These are phyloP conservation scores for Zymoseptoria crescenta DNA, from an alignment of 2,329 filamentous ascomycete species.

Conservation along the genomic window DNA sequence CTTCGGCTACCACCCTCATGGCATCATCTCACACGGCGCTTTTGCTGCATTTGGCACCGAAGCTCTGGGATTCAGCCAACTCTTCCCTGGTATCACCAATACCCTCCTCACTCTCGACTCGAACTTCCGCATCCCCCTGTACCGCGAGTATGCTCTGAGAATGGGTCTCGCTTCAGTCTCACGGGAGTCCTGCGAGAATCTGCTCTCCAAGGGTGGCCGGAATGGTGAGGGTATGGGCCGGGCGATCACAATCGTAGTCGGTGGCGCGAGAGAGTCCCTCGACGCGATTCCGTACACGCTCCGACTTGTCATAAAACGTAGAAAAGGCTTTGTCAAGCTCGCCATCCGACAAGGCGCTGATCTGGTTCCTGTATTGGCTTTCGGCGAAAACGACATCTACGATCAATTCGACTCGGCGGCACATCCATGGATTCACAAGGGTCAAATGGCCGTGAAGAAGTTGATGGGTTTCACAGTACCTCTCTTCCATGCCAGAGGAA, in stretches of 20 bases:
- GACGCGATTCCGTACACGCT: conserved; percentile 74
- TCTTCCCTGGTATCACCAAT: conserved; percentile 94
- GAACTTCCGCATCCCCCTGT: conserved; percentile 90
- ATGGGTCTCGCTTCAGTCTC: conserved; percentile 86
- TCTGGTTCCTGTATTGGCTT: conserved; percentile 82
- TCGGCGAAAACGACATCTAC: conserved; percentile 95
- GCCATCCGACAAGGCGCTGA: conserved; percentile 89
- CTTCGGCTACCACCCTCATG: conserved; percentile 94
- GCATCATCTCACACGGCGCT: conserved; percentile 94
- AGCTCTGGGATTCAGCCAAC: conserved; percentile 72
- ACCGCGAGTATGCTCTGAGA: conserved; percentile 85
- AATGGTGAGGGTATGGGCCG: conserved; percentile 81
- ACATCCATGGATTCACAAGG: conserved; percentile 70
- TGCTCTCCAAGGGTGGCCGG: conserved; percentile 68
- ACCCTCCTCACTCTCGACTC: conserved; percentile 87
- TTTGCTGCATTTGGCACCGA: conserved; percentile 89
- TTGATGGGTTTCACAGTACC: conserved; percentile 87
- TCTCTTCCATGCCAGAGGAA: conserved; percentile 77
- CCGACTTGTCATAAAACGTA: conserved; percentile 68
- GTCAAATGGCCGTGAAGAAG: conserved; percentile 78
- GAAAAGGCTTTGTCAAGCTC: conserved; percentile 91
- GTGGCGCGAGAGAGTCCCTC: conserved; percentile 84
- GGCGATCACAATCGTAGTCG: conserved; percentile 93
- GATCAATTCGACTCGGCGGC: conserved; percentile 72
- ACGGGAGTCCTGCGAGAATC: conserved; percentile 82